Evolutionary conservation across 2,329 filamentous ascomycete genomes (phyloP).

Genomic region (Fusarium bulbicola): DNA sequence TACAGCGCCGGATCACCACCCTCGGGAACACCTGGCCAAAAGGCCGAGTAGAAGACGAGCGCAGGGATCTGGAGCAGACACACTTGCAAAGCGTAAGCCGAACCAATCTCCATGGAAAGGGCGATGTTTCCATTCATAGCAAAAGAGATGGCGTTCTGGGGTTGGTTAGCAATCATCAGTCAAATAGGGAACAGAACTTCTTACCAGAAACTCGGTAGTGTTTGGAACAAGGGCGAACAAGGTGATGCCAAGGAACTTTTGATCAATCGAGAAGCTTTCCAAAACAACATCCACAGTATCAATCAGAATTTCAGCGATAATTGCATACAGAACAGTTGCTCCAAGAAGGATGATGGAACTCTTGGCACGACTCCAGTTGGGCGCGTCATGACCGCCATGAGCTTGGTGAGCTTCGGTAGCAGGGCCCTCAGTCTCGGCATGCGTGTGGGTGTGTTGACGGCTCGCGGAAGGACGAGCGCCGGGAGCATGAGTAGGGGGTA

Average conservation of each 20-base stretch:
- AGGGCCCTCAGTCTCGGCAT: slow-evolving; percentile 42
- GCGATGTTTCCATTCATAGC: slow-evolving; percentile 99
- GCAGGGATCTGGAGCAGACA: slow-evolving; percentile 94
- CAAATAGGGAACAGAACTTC: slow-evolving; percentile 39
- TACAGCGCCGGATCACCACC: slow-evolving; percentile 59
- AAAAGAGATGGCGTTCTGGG: slow-evolving; percentile 94
- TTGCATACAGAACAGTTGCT: slow-evolving; percentile 91
- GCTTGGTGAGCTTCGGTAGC: slow-evolving; percentile 48
- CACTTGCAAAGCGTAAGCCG: slow-evolving; percentile 94
- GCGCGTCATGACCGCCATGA: slow-evolving; percentile 90
- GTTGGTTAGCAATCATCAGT: slow-evolving; percentile 14
- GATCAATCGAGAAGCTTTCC: slow-evolving; percentile 88
- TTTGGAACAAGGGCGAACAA: slow-evolving; percentile 97
- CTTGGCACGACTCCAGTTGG: slow-evolving; percentile 95
- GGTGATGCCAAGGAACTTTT: slow-evolving; percentile 97
- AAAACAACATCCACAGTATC: slow-evolving; percentile 98
- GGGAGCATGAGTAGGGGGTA: slow-evolving; percentile 33
- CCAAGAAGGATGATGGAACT: slow-evolving; percentile 88
- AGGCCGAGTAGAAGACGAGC: slow-evolving; percentile 87
- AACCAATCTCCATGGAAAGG: slow-evolving; percentile 98
- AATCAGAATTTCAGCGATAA: slow-evolving; percentile 96
- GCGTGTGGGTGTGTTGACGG: slow-evolving; percentile 45
- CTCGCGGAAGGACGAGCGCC: slow-evolving; percentile 39
- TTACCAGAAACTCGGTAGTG: slow-evolving; percentile 94
- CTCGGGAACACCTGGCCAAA: slow-evolving; percentile 63